These are phyloP conservation scores for Verticillium dahliae DNA, from an alignment of 2,329 filamentous ascomycete species.

Conservation along the genomic window DNA sequence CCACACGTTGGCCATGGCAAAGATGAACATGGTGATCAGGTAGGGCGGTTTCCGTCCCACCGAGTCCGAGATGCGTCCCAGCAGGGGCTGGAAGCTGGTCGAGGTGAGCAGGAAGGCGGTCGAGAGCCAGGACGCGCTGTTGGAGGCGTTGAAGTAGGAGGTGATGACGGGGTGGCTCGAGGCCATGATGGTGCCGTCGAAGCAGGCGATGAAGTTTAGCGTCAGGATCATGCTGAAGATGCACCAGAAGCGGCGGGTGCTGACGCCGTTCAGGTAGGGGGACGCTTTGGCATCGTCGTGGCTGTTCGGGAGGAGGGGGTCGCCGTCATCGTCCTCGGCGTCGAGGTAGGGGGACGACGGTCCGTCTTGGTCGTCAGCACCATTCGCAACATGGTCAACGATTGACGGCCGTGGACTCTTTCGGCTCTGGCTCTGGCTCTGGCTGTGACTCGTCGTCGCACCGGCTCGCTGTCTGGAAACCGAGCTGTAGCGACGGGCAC, in stretches of 20 bases:
- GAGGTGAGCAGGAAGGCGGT: constrained; percentile 73
- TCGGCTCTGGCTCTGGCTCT: no score
- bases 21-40: constrained; percentile 55
- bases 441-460: not conserved
- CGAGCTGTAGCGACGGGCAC: constrained; percentile 20
- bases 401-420: not conserved
- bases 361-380: not conserved
- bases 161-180: constrained; percentile 77
- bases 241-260: constrained; percentile 50
- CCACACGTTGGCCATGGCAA: constrained; percentile 59
- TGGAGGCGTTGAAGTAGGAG: constrained; percentile 70
- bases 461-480: not conserved
- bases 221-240: constrained; percentile 54
- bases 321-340: not conserved
- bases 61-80: constrained; percentile 68
- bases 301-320: constrained; percentile 4
- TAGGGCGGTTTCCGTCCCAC: constrained; percentile 64
- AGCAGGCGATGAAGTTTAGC: constrained; percentile 54
- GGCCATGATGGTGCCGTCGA: constrained; percentile 77
- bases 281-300: constrained; percentile 1
- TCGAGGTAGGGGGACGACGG: not conserved
- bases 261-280: constrained; percentile 37
- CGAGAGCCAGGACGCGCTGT: constrained; percentile 76
- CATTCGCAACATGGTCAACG: not conserved
- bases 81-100: constrained; percentile 68